Evolutionary conservation across 106 monocot species (phyloP).

Genomic region (Acorus gramineus): DNA sequence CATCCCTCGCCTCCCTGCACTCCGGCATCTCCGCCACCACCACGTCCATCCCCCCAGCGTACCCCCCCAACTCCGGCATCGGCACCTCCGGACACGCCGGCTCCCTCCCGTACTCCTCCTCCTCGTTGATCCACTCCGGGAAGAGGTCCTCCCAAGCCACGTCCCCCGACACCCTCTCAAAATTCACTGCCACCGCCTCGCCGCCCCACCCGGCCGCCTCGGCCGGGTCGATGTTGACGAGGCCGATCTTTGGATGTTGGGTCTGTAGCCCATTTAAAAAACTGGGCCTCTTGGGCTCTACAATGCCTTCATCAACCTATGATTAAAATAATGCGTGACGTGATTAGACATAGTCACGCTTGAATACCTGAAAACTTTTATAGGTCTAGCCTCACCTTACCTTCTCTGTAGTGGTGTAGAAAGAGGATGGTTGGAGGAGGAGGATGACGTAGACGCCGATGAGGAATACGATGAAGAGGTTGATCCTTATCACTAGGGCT

Average conservation of each 20-base stretch:
- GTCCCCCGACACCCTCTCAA: conserved; percentile 34
- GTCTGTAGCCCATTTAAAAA: conserved; percentile 13
- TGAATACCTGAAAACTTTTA: not conserved
- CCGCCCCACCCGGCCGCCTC: conserved; percentile 18
- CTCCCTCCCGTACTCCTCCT: conserved; percentile 45
- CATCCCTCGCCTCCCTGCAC: conserved; percentile 47
- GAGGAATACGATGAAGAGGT: conserved; percentile 54
- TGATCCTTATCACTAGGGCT: conserved; percentile 49
- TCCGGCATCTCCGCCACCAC: conserved; percentile 54
- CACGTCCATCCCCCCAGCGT: conserved; percentile 40
- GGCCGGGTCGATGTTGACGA: conserved; percentile 39
- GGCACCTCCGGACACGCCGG: conserved; percentile 77
- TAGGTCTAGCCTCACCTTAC: conserved; percentile 55
- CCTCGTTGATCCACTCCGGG: conserved; percentile 91
- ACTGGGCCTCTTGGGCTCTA: conserved; percentile 11
- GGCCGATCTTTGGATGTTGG: conserved; percentile 17
- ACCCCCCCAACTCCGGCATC: conserved; percentile 48
- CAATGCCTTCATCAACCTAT: conserved; percentile 12
- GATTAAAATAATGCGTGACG: not conserved
- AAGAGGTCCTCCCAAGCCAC: conserved; percentile 75
- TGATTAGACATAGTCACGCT: not conserved
- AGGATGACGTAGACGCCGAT: conserved; percentile 36
- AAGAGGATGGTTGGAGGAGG: conserved; percentile 31
- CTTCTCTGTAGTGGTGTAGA: conserved; percentile 33
- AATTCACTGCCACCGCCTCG: conserved; percentile 15